Conservation (phyloP, 148 eudicot genomes). For the Suaeda aralocaspica region DNA sequence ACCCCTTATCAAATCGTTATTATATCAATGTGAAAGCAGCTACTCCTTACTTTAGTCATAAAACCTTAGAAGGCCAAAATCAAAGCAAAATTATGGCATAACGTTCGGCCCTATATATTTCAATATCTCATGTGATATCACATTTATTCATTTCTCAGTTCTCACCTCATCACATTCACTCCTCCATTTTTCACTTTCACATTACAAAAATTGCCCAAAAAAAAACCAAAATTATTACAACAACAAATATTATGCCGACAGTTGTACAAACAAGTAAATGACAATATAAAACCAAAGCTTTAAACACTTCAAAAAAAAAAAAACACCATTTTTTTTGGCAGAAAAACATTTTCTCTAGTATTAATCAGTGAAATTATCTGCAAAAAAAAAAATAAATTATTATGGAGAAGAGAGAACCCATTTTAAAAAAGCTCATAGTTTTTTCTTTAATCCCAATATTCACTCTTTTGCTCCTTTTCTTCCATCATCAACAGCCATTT, state of each 20-base stretch:
- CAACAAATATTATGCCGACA: slow-evolving; percentile 17
- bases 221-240: no score
- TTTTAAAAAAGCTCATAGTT: slow-evolving; percentile 21
- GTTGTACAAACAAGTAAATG: background rate
- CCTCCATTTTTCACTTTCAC: no score
- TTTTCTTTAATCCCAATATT: slow-evolving; percentile 24
- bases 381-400: background rate
- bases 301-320: background rate
- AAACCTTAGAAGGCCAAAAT: no score
- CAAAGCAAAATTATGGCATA: background rate
- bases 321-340: background rate
- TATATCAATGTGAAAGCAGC: no score
- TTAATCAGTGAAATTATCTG: background rate
- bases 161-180: no score
- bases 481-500: slow-evolving; percentile 26
- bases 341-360: background rate
- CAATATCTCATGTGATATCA: no score
- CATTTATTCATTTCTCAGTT: no score
- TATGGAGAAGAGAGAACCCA: slow-evolving; percentile 34
- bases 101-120: no score
- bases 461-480: slow-evolving; percentile 19
- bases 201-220: no score
- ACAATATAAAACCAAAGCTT: slow-evolving; percentile 11
- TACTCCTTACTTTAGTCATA: no score
- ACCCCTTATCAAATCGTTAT: no score